These are phyloP conservation scores for Condylostoma magnum DNA, from an alignment of 169 alveolate species.

Conservation along the genomic window DNA sequence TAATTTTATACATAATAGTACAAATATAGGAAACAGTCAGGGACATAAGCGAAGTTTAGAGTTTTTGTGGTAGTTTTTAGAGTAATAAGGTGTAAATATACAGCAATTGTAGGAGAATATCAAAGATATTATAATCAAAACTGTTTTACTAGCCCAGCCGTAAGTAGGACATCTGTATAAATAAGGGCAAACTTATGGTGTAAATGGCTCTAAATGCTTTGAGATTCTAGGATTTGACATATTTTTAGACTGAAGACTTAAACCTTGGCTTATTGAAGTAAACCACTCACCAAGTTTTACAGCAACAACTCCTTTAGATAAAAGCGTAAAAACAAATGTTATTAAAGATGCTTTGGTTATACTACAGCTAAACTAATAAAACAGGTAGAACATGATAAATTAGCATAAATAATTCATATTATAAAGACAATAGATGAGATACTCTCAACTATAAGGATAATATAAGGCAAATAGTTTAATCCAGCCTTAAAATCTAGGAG, in stretches of 20 bases:
- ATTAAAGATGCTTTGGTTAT: conserved; percentile 62
- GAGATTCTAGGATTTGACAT: conserved; percentile 86
- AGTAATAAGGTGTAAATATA: conserved; percentile 33
- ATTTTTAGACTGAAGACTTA: conserved; percentile 61
- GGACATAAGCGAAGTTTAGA: conserved; percentile 66
- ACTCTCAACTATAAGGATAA: no score
- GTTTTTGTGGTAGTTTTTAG: conserved; percentile 34
- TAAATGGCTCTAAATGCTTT: conserved; percentile 78
- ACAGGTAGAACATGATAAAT: not conserved
- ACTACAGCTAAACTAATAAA: conserved; percentile 30
- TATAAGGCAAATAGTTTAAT: not conserved
- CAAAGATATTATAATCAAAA: conserved; percentile 53
- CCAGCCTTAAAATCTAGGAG: no score
- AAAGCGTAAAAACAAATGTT: conserved; percentile 58
- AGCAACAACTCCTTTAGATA: conserved; percentile 65
- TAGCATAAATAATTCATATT: not conserved
- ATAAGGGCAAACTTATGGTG: conserved; percentile 77
- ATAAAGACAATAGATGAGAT: no score
- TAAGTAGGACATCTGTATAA: conserved; percentile 78
- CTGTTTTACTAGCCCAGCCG: conserved; percentile 76
- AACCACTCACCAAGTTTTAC: conserved; percentile 82
- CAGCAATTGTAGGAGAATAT: conserved; percentile 37
- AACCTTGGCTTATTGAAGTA: conserved; percentile 84
- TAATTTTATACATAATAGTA: conserved; percentile 52
- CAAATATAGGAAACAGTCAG: conserved; percentile 71